phyloP scores from a whole-genome alignment of 257 asterid species.

The Fraxinus excelsior region DNA sequence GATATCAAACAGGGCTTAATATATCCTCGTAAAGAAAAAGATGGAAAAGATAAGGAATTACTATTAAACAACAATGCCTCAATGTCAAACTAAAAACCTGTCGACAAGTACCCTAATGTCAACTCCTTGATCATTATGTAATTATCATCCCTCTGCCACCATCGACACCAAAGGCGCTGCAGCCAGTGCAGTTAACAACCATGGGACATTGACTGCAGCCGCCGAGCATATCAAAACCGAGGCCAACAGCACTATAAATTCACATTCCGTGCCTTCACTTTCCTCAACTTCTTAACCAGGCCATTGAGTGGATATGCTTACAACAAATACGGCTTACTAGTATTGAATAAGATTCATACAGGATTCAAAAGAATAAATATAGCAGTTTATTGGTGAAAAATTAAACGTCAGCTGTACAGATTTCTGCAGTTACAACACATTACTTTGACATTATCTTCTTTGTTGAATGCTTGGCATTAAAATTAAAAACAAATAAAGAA shows the following conservation, averaged over 20 bases:
- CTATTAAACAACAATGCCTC: constrained; percentile 40
- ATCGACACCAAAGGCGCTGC: constrained; percentile 79
- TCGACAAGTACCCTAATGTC: constrained; percentile 55
- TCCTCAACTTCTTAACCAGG: constrained; percentile 53
- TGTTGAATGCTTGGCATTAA: not conserved
- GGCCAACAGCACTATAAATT: constrained; percentile 61
- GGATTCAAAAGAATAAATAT: too few relatives aligned
- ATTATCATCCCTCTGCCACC: constrained; percentile 59
- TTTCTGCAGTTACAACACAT: not conserved
- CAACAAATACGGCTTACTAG: too few relatives aligned
- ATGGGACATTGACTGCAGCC: constrained; percentile 76
- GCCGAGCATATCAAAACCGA: constrained; percentile 72
- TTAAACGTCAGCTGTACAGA: too few relatives aligned
- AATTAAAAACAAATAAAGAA: too few relatives aligned
- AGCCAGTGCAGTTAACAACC: constrained; percentile 68
- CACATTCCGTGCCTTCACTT: constrained; percentile 54
- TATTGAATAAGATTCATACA: too few relatives aligned
- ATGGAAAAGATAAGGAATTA: too few relatives aligned
- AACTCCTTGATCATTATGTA: constrained; percentile 55
- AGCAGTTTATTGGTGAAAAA: too few relatives aligned
- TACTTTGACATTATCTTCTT: not conserved
- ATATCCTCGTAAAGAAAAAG: too few relatives aligned
- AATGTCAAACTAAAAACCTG: constrained; percentile 47
- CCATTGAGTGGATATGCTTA: too few relatives aligned
- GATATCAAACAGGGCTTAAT: too few relatives aligned